These are phyloP conservation scores for Pleurotus salmoneostramineus DNA, from an alignment of 768 basidiomycete genomes.

Conservation along the genomic window DNA sequence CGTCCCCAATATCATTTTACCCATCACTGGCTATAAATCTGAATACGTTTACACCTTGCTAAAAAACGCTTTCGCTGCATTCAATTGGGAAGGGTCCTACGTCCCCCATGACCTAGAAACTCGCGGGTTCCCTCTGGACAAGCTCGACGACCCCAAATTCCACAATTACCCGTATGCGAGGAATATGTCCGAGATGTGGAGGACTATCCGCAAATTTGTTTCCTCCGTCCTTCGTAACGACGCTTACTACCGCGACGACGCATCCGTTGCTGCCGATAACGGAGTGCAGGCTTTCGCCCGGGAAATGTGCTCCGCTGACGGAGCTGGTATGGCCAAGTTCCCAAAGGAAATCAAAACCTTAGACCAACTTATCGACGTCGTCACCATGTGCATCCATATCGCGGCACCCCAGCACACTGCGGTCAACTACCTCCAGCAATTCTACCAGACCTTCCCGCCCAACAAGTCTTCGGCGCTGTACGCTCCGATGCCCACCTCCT, in stretches of 20 bases:
- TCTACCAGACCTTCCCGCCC: conserved; percentile 26
- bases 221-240: conserved; percentile 10
- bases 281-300: conserved; percentile 1
- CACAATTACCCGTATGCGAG: conserved; percentile 25
- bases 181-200: conserved; percentile 20
- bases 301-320: background rate
- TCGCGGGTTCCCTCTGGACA: conserved; percentile 23
- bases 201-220: conserved; percentile 21
- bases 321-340: conserved; percentile 19
- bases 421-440: conserved; percentile 28
- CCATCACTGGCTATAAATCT: conserved; percentile 15
- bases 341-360: conserved; percentile 18
- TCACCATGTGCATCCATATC: conserved; percentile 28
- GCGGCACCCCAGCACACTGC: conserved; percentile 27
- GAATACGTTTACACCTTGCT: conserved; percentile 13
- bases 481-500: conserved; percentile 16
- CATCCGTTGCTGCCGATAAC: conserved; percentile 15
- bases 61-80: conserved; percentile 16
- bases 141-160: conserved; percentile 19
- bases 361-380: conserved; percentile 21
- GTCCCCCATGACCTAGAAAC: conserved; percentile 20
- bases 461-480: conserved; percentile 24
- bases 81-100: conserved; percentile 21
- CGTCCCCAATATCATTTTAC: conserved; percentile 20
- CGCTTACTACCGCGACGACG: conserved; percentile 15